These are phyloP conservation scores for Purpureocillium takamizusanense DNA, from an alignment of 2,329 filamentous ascomycete species.

Conservation along the genomic window DNA sequence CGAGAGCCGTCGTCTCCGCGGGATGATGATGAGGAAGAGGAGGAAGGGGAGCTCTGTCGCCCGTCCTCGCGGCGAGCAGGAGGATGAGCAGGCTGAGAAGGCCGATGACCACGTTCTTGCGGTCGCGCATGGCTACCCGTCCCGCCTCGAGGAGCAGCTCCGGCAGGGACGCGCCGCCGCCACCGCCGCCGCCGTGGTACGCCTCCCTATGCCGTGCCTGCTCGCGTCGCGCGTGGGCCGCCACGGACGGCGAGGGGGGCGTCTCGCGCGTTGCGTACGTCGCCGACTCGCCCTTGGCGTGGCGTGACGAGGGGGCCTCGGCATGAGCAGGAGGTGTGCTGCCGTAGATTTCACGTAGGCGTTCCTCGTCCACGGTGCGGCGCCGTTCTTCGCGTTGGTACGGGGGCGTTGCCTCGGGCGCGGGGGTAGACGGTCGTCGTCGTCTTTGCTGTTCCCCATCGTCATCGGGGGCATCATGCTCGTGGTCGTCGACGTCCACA, in stretches of 20 bases:
- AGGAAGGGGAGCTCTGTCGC: too few species aligned
- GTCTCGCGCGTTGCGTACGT: slow-evolving; percentile 5
- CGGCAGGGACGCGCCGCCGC: slow-evolving; percentile 38
- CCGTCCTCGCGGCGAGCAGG: slow-evolving; percentile 33
- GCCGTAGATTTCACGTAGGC: slow-evolving; percentile 46
- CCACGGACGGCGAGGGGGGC: slow-evolving; percentile 10
- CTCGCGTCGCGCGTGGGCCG: slow-evolving; percentile 20
- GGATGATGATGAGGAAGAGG: too few species aligned
- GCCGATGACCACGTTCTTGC: slow-evolving; percentile 50
- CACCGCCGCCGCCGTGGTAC: slow-evolving; percentile 11
- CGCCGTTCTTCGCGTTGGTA: slow-evolving; percentile 19
- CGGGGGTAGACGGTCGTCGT: slow-evolving; percentile 6
- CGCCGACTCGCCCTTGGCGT: slow-evolving; percentile 6
- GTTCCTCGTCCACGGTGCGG: slow-evolving; percentile 36
- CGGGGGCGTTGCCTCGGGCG: slow-evolving; percentile 5
- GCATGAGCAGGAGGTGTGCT: slow-evolving; percentile 14
- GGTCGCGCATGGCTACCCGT: slow-evolving; percentile 45
- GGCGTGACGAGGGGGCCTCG: slow-evolving; percentile 6
- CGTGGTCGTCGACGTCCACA: too few species aligned
- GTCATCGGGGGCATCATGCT: too few species aligned
- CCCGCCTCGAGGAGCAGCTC: slow-evolving; percentile 45
- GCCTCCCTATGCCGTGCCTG: slow-evolving; percentile 2
- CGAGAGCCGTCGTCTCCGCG: neutral
- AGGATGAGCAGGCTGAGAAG: slow-evolving; percentile 45
- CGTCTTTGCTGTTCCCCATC: too few species aligned